phyloP scores from a whole-genome alignment of 495 filamentous ascomycete species.

The Letharia columbiana region DNA sequence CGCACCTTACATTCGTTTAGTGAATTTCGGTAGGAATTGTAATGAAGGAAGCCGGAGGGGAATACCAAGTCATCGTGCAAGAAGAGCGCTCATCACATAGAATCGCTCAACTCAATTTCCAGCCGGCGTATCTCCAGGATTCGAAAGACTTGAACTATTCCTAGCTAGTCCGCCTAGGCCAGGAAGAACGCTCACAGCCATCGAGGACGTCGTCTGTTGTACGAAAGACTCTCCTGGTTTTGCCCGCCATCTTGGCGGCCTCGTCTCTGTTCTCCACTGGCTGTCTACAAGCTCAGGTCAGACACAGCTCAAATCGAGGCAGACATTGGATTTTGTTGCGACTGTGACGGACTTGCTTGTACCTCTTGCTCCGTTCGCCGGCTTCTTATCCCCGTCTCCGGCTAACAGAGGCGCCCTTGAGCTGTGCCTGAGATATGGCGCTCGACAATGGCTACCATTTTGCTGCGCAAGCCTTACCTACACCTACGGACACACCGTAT shows the following conservation, averaged over 20 bases:
- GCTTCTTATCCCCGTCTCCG: background rate
- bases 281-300: background rate
- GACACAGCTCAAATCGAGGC: background rate
- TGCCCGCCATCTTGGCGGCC: background rate
- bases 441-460: slow-evolving; percentile 22
- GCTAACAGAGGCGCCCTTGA: background rate
- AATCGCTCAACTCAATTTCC: background rate
- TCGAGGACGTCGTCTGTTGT: background rate
- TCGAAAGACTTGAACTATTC: background rate
- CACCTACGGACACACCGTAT: slow-evolving; percentile 58
- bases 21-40: background rate
- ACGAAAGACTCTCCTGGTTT: background rate
- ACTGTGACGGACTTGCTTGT: background rate
- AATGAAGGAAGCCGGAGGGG: background rate
- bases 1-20: slow-evolving; percentile 10
- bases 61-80: background rate
- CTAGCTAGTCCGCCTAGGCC: background rate
- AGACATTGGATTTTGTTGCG: background rate
- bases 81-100: background rate
- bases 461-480: slow-evolving; percentile 44
- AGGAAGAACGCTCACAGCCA: background rate
- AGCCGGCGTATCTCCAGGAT: background rate
- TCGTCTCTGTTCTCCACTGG: background rate
- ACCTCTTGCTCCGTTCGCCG: background rate
- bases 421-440: slow-evolving; percentile 14